Evolutionary conservation across 2,329 filamentous ascomycete species (phyloP).

Genomic region (Triangularia verruculosa): DNA sequence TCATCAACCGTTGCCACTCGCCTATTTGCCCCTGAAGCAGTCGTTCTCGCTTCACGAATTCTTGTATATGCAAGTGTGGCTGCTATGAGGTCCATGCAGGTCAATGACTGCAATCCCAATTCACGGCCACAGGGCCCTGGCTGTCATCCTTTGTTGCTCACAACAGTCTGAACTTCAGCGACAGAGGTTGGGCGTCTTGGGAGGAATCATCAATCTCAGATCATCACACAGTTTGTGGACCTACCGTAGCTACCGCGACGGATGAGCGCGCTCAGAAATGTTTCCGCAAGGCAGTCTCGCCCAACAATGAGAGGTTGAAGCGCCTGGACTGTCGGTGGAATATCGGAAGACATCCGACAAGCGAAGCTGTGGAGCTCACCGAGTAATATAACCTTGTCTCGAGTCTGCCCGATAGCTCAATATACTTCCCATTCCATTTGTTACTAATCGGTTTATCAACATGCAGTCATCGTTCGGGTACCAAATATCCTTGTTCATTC

Average conservation of each 20-base stretch:
- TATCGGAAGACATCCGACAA: background rate
- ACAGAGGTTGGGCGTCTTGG: too few relatives aligned
- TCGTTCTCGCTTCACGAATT: background rate
- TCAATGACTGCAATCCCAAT: background rate
- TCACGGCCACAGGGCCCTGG: background rate
- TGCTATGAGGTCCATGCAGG: background rate
- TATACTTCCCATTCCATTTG: background rate
- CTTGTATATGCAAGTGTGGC: background rate
- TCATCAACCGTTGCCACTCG: background rate
- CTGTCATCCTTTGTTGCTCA: too few relatives aligned
- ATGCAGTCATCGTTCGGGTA: background rate
- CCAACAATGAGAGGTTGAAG: background rate
- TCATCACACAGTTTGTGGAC: too few relatives aligned
- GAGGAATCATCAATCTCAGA: too few relatives aligned
- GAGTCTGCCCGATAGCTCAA: slow-evolving; percentile 6
- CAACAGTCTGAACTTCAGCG: too few relatives aligned
- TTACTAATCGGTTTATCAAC: background rate
- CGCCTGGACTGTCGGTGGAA: background rate
- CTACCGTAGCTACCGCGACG: too few relatives aligned
- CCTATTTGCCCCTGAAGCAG: background rate
- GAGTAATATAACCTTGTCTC: background rate
- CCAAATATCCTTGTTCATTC: background rate
- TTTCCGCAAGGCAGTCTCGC: background rate
- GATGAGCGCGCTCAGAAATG: too few relatives aligned
- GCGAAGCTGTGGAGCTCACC: background rate